Percentiles rank a stretch among this genome's conserved stretches.
phyloP scores from a whole-genome alignment of 257 asterid genomes.

The Primulina huaijiensis region DNA sequence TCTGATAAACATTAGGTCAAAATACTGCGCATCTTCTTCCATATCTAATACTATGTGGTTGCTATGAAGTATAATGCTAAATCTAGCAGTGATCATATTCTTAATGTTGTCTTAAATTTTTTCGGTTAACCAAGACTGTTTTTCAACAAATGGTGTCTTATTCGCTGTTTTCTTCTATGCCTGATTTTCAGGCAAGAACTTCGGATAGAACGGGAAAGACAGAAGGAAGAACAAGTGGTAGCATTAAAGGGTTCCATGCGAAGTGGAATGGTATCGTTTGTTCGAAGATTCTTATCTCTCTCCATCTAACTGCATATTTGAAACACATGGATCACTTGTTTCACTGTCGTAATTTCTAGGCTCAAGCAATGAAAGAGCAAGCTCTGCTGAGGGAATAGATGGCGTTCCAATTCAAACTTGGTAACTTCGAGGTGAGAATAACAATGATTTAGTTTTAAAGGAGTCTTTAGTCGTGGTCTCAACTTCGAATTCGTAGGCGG shows the following conservation, averaged over 20 bases:
- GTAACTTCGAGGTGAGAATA: neutral
- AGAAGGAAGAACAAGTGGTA: constrained; percentile 73
- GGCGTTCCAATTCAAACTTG: constrained; percentile 29
- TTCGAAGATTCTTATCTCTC: neutral
- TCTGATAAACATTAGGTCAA: neutral
- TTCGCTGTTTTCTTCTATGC: constrained; percentile 3
- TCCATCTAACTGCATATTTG: neutral
- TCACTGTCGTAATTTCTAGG: constrained; percentile 40
- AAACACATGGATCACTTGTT: neutral
- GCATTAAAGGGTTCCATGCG: constrained; percentile 75
- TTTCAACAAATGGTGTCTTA: neutral
- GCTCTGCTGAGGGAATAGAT: constrained; percentile 94
- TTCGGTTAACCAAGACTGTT: neutral
- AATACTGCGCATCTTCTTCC: neutral
- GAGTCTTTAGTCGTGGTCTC: neutral
- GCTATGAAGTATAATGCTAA: neutral
- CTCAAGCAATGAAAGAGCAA: constrained; percentile 99
- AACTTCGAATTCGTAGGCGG: constrained; percentile 54
- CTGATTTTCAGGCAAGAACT: constrained; percentile 62
- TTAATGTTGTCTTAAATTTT: neutral
- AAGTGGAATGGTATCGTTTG: constrained; percentile 77
- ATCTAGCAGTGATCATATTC: neutral
- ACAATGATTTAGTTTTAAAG: neutral
- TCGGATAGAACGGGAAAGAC: constrained; percentile 72
- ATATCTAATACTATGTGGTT: neutral